These are phyloP conservation scores for Barnettozyma botsteinii DNA, from an alignment of 805 yeast species.

Conservation along the genomic window DNA sequence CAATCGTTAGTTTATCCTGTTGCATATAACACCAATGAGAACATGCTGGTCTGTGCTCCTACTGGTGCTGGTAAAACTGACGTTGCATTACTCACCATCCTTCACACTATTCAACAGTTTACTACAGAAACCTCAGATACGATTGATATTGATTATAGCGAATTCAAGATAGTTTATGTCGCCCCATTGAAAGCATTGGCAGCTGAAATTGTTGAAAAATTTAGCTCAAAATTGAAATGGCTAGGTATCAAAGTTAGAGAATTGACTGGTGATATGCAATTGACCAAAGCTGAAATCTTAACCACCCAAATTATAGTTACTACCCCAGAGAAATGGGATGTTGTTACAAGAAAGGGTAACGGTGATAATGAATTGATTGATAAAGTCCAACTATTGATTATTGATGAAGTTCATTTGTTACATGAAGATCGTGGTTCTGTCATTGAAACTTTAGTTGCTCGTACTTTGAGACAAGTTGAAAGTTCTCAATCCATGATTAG, in stretches of 20 bases:
- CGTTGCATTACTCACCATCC: constrained; percentile 75
- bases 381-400: constrained; percentile 78
- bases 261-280: constrained; percentile 93
- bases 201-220: constrained; percentile 93
- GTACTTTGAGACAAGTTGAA: constrained; percentile 93
- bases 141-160: constrained; percentile 67
- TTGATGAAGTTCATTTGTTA: constrained; percentile 93
- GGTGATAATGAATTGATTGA: constrained; percentile 84
- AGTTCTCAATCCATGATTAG: constrained; percentile 89
- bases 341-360: constrained; percentile 86
- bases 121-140: constrained; percentile 48
- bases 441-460: constrained; percentile 88
- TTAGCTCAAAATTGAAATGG: constrained; percentile 72
- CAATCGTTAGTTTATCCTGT: constrained; percentile 89
- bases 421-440: constrained; percentile 99
- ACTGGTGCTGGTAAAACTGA: constrained; percentile 98
- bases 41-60: constrained; percentile 95
- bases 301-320: constrained; percentile 87
- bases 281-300: constrained; percentile 71
- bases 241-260: constrained; percentile 83
- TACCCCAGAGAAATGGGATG: constrained; percentile 97
- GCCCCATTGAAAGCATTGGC: constrained; percentile 94
- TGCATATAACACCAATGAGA: constrained; percentile 89
- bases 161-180: constrained; percentile 85
- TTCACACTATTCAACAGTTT: constrained; percentile 74